phyloP scores from a whole-genome alignment of 2,329 filamentous ascomycete species.

The Alternaria consortialis region DNA sequence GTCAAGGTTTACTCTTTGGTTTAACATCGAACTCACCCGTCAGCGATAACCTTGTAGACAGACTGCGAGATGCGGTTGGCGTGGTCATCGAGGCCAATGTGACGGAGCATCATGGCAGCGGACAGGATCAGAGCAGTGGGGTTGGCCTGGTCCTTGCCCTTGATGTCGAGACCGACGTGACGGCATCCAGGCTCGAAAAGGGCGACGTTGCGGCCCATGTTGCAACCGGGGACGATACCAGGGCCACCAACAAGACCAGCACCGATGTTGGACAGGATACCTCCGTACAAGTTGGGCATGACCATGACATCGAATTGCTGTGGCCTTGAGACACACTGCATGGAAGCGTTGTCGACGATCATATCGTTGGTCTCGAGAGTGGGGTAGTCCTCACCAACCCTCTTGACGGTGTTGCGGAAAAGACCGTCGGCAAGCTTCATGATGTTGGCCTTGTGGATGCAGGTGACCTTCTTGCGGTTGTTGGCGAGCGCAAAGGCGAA shows the following conservation, averaged over 20 bases:
- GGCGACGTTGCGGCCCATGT: conserved; percentile 98
- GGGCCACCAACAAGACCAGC: conserved; percentile 96
- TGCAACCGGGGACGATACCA: conserved; percentile 96
- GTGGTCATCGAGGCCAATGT: conserved; percentile 96
- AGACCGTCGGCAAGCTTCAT: conserved; percentile 99
- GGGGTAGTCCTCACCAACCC: conserved; percentile 92
- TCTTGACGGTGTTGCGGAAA: conserved; percentile 97
- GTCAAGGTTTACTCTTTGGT: conserved; percentile 7
- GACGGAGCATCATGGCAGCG: conserved; percentile 95
- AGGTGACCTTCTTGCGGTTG: conserved; percentile 98
- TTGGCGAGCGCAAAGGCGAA: conserved; percentile 98
- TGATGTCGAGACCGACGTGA: conserved; percentile 98
- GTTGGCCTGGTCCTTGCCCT: conserved; percentile 99
- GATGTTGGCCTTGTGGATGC: conserved; percentile 99
- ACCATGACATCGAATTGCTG: conserved; percentile 99
- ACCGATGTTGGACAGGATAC: conserved; percentile 98
- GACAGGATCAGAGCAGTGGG: conserved; percentile 95
- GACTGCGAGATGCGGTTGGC: conserved; percentile 97
- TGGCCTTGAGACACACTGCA: conserved; percentile 95
- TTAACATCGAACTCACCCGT: conserved; percentile 70
- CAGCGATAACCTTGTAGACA: conserved; percentile 81
- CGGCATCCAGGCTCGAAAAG: conserved; percentile 99
- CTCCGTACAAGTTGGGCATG: conserved; percentile 99
- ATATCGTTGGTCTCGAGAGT: conserved; percentile 97
- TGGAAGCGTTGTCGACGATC: conserved; percentile 99